Evolutionary conservation across 2,329 filamentous ascomycete genomes (phyloP).

Genomic region (Pyricularia sp.): DNA sequence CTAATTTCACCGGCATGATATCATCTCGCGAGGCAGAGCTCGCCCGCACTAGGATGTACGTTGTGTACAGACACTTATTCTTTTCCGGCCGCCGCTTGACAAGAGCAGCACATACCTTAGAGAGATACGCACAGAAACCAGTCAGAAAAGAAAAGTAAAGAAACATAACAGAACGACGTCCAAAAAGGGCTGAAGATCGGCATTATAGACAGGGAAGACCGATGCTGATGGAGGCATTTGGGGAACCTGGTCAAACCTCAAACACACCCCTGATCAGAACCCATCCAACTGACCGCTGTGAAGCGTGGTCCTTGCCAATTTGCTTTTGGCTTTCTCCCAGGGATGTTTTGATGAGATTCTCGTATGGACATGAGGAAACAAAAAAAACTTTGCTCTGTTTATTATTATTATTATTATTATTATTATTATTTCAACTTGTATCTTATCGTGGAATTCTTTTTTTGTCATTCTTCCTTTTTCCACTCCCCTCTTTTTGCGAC

Average conservation of each 20-base stretch:
- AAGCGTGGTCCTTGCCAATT: background rate
- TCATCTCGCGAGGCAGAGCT: background rate
- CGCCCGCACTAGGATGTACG: background rate
- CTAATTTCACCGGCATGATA: conserved; percentile 1
- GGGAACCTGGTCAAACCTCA: conserved; percentile 3
- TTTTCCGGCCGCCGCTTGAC: background rate
- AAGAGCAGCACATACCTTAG: background rate
- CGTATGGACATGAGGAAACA: background rate
- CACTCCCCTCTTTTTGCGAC: background rate
- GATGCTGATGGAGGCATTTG: background rate
- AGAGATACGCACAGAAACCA: too few relatives aligned
- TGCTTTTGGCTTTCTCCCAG: background rate
- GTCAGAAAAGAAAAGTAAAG: background rate
- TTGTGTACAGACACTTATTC: background rate
- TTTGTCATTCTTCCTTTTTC: background rate
- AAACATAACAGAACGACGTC: background rate
- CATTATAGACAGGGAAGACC: background rate
- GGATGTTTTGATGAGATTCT: background rate
- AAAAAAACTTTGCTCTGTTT: background rate
- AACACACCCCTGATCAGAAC: conserved; percentile 1
- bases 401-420: background rate
- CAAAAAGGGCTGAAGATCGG: background rate
- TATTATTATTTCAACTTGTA: background rate
- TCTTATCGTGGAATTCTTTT: background rate
- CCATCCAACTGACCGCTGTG: background rate